Base-by-base conservation (phyloP, 495 filamentous ascomycete species). In the Hypoxylon trugodes region DNA sequence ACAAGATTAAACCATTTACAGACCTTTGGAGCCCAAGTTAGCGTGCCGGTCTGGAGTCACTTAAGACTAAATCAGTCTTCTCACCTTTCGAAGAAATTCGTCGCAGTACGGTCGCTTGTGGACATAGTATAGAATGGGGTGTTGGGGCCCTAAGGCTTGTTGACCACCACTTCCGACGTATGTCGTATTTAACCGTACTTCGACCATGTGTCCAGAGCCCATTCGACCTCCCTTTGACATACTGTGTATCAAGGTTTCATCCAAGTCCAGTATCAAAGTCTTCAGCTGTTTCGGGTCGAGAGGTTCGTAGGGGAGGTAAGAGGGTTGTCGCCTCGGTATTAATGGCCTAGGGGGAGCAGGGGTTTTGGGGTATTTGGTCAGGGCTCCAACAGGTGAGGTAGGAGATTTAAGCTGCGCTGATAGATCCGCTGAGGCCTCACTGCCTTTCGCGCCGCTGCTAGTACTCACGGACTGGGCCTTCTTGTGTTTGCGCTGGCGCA, bases 1-100 rank as follows among this genome's bases (percentile, higher is more conserved):
- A 98, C 89, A n/a, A 98, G 82, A 73, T 97, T 97, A 74, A 96
- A 98, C 95, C 95, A 98, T 79, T 95, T 95, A 81, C 87, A 91
- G 43, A 94, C 86, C 84, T 88, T 61, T 12, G 45, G 36, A 50
- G 36, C 24, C 40, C 16, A 24, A 16, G 42, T 66, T 42, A 70
- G 59, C 19, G 49, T 42, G 13, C 45, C 5, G 30, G n/a, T 38
- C 9, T 18, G 50, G 40, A 8, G 47, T 61, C 35, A 15, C 15
- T 43, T 10, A 33, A 19, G n/a, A 10, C 28, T 3, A 0, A 0
- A 51, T 47, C 33, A 8, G 33, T 55, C 7, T 32, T 19, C 76
- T 79, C 72, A 90, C 87, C 73, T 96, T 93, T 74, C 93, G 87
- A 66, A 98, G 77, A 70, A 98, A 98, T 57, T 98, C 95, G 74